Percentiles rank a stretch among this genome's conserved stretches.
These are phyloP conservation scores for Colletotrichum aenigma DNA, from an alignment of 2,329 filamentous ascomycete species.

Conservation along the genomic window DNA sequence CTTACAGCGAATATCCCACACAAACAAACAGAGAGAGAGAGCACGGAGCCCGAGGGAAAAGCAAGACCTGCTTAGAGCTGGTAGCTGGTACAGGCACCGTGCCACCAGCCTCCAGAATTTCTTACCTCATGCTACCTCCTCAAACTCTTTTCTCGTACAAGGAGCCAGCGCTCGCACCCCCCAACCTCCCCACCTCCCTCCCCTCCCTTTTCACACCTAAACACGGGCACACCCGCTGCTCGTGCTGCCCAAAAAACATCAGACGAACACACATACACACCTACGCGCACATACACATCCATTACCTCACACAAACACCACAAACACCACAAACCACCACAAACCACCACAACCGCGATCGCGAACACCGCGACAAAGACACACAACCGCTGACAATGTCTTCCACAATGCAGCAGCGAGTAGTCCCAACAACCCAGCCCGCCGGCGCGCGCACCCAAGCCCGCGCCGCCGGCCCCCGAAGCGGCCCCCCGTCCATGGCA, in stretches of 20 bases:
- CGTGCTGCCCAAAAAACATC: not conserved
- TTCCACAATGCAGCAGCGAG: conserved; percentile 9
- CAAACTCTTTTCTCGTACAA: not conserved
- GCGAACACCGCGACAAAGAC: not conserved
- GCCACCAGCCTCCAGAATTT: not conserved
- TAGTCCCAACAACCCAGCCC: not conserved
- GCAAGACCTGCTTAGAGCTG: not conserved
- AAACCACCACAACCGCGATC: not conserved
- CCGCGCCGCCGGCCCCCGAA: conserved; percentile 13
- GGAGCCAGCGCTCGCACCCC: not conserved
- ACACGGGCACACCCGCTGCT: not conserved
- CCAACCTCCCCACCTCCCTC: not conserved
- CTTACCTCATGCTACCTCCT: not conserved
- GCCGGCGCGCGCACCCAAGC: not conserved
- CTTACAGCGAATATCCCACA: not conserved
- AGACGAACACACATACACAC: not conserved
- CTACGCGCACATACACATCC: not conserved
- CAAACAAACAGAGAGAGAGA: not conserved
- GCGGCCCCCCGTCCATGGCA: conserved; percentile 7
- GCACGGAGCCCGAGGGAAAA: not conserved
- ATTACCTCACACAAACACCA: not conserved
- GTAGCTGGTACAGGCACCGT: not conserved
- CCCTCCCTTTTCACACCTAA: not conserved
- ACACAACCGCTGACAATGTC: not conserved
- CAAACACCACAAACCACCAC: too few species aligned